Percentiles rank a stretch among this genome's conserved stretches.
These are phyloP conservation scores for Sphaerulina musiva DNA, from an alignment of 2,329 filamentous ascomycete species.

Conservation along the genomic window DNA sequence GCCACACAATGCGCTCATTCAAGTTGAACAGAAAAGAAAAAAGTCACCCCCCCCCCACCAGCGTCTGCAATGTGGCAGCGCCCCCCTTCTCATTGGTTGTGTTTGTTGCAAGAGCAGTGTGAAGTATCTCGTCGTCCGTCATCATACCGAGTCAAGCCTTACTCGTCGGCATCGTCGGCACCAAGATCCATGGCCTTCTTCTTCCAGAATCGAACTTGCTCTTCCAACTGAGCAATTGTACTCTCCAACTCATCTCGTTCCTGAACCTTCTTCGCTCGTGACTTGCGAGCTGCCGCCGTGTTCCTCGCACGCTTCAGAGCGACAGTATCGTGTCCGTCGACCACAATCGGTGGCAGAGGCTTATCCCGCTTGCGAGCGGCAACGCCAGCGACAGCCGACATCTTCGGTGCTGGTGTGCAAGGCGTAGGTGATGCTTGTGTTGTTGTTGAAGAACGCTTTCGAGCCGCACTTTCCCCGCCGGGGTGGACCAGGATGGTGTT, in stretches of 20 bases:
- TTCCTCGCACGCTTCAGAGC: slow-evolving; percentile 92
- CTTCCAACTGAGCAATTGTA: slow-evolving; percentile 52
- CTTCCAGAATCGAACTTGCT: slow-evolving; percentile 34
- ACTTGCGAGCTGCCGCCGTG: slow-evolving; percentile 88
- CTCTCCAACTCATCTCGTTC: slow-evolving; percentile 68
- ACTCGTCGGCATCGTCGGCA: slow-evolving; percentile 13
- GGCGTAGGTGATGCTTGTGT: slow-evolving; percentile 32
- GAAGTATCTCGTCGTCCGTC: not conserved
- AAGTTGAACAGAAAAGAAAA: slow-evolving; percentile 9
- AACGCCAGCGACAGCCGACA: slow-evolving; percentile 65
- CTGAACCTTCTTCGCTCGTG: slow-evolving; percentile 75
- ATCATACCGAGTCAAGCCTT: not conserved
- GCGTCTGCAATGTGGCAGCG: slow-evolving; percentile 12
- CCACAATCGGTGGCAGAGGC: slow-evolving; percentile 69
- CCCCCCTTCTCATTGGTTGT: slow-evolving; percentile 12
- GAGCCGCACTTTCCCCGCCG: slow-evolving; percentile 29
- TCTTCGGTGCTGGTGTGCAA: slow-evolving; percentile 44
- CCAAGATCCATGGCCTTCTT: slow-evolving; percentile 22
- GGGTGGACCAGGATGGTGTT: slow-evolving; percentile 35
- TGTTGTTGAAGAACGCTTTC: slow-evolving; percentile 32
- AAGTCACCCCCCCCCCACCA: slow-evolving; percentile 24
- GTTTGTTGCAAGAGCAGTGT: slow-evolving; percentile 6
- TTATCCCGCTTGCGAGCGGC: slow-evolving; percentile 69
- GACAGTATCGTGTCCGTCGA: slow-evolving; percentile 66
- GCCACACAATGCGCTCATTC: slow-evolving; percentile 17